These are phyloP conservation scores for Fusarium transvaalense DNA, from an alignment of 2,329 filamentous ascomycete species.

Conservation along the genomic window DNA sequence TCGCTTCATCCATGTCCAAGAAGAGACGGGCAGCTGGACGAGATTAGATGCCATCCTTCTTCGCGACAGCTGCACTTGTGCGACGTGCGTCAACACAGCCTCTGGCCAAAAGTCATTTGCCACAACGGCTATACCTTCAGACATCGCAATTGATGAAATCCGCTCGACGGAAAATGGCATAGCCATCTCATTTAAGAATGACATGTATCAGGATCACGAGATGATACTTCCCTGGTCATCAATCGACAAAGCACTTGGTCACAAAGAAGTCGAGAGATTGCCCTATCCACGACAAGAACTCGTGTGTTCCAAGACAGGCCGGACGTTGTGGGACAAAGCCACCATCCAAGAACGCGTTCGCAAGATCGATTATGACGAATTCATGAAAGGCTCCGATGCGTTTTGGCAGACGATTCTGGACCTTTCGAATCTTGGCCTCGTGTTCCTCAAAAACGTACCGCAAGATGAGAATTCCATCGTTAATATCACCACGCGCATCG, in stretches of 20 bases:
- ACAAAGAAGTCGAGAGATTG: conserved; percentile 36
- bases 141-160: conserved; percentile 52
- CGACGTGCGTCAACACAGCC: conserved; percentile 65
- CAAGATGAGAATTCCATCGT: conserved; percentile 74
- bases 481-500: conserved; percentile 78
- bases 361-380: conserved; percentile 77
- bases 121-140: conserved; percentile 56
- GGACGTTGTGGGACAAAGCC: conserved; percentile 58
- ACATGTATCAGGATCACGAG: conserved; percentile 55
- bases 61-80: conserved; percentile 68
- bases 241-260: conserved; percentile 52
- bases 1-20: conserved; percentile 48
- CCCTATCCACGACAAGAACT: conserved; percentile 45
- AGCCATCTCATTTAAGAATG: conserved; percentile 69
- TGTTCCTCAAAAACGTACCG: conserved; percentile 83
- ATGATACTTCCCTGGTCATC: conserved; percentile 54
- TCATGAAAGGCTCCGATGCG: conserved; percentile 69
- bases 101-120: conserved; percentile 70
- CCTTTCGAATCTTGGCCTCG: conserved; percentile 75
- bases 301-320: conserved; percentile 51
- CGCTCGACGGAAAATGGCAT: conserved; percentile 57
- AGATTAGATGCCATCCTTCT: conserved; percentile 52
- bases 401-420: conserved; percentile 73
- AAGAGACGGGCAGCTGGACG: conserved; percentile 40
- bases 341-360: conserved; percentile 58